Conservation (phyloP, 2,329 filamentous ascomycete species). For the Fusarium metavorans region DNA sequence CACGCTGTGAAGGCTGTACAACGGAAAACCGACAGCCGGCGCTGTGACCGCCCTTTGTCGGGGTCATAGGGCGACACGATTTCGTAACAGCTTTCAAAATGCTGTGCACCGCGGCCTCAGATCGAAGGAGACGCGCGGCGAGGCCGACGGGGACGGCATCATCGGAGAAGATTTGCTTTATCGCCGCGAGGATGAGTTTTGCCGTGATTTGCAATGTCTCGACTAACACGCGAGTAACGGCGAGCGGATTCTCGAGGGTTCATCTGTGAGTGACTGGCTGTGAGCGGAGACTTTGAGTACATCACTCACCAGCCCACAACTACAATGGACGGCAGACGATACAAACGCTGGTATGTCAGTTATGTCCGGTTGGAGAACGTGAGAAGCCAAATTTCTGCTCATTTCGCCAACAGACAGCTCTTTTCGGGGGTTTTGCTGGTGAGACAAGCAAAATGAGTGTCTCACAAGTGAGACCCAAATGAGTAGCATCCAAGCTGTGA, state of each 20-base stretch:
- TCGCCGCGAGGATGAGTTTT: neutral
- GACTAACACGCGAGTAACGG: neutral
- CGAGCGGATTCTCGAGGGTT: neutral
- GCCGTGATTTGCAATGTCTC: neutral
- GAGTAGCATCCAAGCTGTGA: neutral
- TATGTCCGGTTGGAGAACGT: neutral
- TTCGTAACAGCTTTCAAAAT: conserved; percentile 3
- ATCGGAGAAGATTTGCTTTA: neutral
- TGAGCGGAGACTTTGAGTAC: neutral
- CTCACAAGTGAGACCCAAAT: neutral
- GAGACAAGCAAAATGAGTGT: neutral
- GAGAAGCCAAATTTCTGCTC: neutral
- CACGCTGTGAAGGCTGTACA: neutral
- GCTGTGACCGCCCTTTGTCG: neutral
- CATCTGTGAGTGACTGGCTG: neutral
- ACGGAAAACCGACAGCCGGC: neutral
- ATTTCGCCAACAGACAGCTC: neutral
- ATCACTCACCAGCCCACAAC: neutral
- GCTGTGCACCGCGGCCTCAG: neutral
- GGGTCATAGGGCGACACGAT: neutral
- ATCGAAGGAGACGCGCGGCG: neutral
- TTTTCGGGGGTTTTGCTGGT: neutral
- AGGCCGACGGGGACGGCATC: neutral
- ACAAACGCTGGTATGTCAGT: neutral
- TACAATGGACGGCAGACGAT: neutral